phyloP scores from a whole-genome alignment of 805 yeast species.

The Kodamaea fukazawae region DNA sequence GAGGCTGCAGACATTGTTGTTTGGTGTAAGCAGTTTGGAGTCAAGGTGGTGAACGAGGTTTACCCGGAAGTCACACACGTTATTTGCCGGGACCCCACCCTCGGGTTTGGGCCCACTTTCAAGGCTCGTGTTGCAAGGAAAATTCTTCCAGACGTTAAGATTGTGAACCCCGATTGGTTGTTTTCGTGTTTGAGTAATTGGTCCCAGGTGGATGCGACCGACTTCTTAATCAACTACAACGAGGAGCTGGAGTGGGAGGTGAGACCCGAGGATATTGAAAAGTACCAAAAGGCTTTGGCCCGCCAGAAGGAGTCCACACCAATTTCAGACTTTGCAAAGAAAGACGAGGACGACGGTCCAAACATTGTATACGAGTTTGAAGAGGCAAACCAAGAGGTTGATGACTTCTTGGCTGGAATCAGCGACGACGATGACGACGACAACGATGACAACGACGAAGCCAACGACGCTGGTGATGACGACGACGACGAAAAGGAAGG shows the following conservation, averaged over 20 bases:
- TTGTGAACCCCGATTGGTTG: slow-evolving; percentile 93
- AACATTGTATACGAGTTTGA: slow-evolving; percentile 31
- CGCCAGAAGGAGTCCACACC: slow-evolving; percentile 15
- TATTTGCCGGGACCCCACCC: slow-evolving; percentile 69
- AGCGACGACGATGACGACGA: slow-evolving; percentile 37
- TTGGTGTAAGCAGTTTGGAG: slow-evolving; percentile 94
- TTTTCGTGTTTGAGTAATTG: slow-evolving; percentile 81
- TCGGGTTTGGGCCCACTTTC: slow-evolving; percentile 51
- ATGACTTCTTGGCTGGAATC: slow-evolving; percentile 46
- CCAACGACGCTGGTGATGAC: slow-evolving; percentile 17
- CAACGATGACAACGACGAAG: slow-evolving; percentile 14
- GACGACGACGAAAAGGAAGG: slow-evolving; percentile 20
- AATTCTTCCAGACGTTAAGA: slow-evolving; percentile 56
- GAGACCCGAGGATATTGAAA: slow-evolving; percentile 44
- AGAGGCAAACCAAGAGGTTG: slow-evolving; percentile 44
- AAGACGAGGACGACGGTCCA: slow-evolving; percentile 11
- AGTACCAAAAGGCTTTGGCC: slow-evolving; percentile 35
- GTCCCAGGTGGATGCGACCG: slow-evolving; percentile 63
- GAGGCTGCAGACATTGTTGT: slow-evolving; percentile 82
- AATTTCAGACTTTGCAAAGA: slow-evolving; percentile 10
- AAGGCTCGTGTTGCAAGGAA: slow-evolving; percentile 80
- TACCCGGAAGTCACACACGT: slow-evolving; percentile 80
- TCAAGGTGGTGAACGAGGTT: slow-evolving; percentile 70
- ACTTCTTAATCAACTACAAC: slow-evolving; percentile 53
- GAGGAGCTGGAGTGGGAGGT: slow-evolving; percentile 45